Evolutionary conservation across 2,329 filamentous ascomycete species (phyloP).

Genomic region (Pseudocercospora fijiensis): DNA sequence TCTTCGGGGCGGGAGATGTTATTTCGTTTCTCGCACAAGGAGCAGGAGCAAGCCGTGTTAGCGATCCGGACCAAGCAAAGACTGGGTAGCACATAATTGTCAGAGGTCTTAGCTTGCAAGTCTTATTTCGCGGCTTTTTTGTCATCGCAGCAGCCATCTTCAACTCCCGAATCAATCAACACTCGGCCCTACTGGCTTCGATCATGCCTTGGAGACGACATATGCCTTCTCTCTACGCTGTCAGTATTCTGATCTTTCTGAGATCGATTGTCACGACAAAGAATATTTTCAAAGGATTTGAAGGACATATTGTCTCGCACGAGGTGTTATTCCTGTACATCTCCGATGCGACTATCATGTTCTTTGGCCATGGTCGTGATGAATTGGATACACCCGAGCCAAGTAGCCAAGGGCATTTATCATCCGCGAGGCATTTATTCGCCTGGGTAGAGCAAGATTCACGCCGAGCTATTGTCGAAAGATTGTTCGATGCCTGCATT

Average conservation of each 20-base stretch:
- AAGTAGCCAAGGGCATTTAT: slow-evolving; percentile 1
- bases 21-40: slow-evolving; percentile 50
- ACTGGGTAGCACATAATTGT: not conserved
- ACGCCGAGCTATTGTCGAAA: not conserved
- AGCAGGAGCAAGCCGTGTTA: slow-evolving; percentile 46
- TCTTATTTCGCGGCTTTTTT: slow-evolving; percentile 54
- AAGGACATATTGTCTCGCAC: slow-evolving; percentile 46
- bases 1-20: slow-evolving; percentile 51
- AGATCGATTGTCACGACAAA: slow-evolving; percentile 51
- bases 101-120: slow-evolving; percentile 50
- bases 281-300: slow-evolving; percentile 50
- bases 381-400: slow-evolving; percentile 11
- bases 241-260: slow-evolving; percentile 49
- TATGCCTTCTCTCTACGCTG: slow-evolving; percentile 46
- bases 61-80: slow-evolving; percentile 15
- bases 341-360: slow-evolving; percentile 17
- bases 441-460: not conserved
- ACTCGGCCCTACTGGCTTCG: not conserved
- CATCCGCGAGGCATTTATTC: not conserved
- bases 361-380: slow-evolving; percentile 7
- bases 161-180: slow-evolving; percentile 28
- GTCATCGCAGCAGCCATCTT: slow-evolving; percentile 37
- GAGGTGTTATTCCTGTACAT: slow-evolving; percentile 31
- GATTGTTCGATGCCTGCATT: not conserved
- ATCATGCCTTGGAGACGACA: slow-evolving; percentile 39